Evolutionary conservation across 805 yeast species (phyloP).

Genomic region (Candida silvicultrix): DNA sequence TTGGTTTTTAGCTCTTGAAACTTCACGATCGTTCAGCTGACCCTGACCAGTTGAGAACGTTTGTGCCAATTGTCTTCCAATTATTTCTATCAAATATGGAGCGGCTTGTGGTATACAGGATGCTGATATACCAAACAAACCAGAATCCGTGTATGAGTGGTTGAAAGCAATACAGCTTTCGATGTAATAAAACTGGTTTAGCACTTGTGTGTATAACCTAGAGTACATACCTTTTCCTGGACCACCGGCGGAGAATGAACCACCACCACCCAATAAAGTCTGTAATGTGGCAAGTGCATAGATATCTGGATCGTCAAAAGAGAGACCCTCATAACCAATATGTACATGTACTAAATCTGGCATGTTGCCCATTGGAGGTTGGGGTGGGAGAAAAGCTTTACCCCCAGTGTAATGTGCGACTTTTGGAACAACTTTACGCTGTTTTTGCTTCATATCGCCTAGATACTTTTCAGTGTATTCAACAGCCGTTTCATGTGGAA

Average conservation of each 20-base stretch:
- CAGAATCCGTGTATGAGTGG: slow-evolving; percentile 86
- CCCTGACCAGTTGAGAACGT: slow-evolving; percentile 49
- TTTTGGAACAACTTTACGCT: slow-evolving; percentile 23
- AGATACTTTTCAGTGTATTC: slow-evolving; percentile 55
- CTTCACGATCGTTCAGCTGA: slow-evolving; percentile 65
- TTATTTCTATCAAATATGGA: slow-evolving; percentile 71
- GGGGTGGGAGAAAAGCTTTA: slow-evolving; percentile 42
- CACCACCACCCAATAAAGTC: slow-evolving; percentile 92
- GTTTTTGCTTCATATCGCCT: slow-evolving; percentile 47
- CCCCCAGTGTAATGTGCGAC: slow-evolving; percentile 57
- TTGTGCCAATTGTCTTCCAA: slow-evolving; percentile 55
- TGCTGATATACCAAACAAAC: slow-evolving; percentile 83
- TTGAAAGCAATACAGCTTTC: slow-evolving; percentile 86
- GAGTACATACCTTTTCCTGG: slow-evolving; percentile 99
- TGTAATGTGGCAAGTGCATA: slow-evolving; percentile 89
- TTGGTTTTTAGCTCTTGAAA: slow-evolving; percentile 87
- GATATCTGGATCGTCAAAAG: slow-evolving; percentile 77
- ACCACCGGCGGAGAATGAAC: slow-evolving; percentile 97
- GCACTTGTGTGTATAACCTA: slow-evolving; percentile 81
- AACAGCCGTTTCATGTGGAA: slow-evolving; percentile 63
- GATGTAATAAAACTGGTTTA: slow-evolving; percentile 86
- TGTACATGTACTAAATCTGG: slow-evolving; percentile 84
- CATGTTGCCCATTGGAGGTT: slow-evolving; percentile 54
- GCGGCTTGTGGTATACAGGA: slow-evolving; percentile 86
- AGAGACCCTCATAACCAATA: slow-evolving; percentile 82